Percentiles rank a stretch among this genome's conserved stretches.
These are phyloP conservation scores for Przewalskia tangutica DNA, from an alignment of 257 asterid species.

Conservation along the genomic window DNA sequence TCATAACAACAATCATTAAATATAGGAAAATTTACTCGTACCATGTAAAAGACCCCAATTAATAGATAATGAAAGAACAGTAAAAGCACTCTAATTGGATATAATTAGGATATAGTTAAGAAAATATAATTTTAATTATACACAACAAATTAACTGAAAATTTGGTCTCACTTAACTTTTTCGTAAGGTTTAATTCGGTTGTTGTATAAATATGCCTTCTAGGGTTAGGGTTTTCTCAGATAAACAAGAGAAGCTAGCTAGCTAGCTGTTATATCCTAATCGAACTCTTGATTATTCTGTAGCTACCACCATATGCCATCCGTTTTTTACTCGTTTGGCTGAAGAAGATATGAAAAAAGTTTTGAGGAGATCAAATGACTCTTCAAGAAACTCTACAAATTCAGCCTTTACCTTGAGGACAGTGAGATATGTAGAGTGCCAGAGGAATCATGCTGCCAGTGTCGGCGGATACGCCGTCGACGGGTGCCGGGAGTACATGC, in stretches of 20 bases:
- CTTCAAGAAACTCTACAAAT: slow-evolving; percentile 15
- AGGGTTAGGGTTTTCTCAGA: slow-evolving; percentile 52
- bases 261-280: not conserved
- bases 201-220: slow-evolving; percentile 41
- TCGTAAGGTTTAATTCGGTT: not conserved
- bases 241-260: slow-evolving; percentile 8
- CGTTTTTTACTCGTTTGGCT: not conserved
- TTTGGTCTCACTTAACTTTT: not conserved
- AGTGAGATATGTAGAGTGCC: slow-evolving; percentile 70
- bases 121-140: not conserved
- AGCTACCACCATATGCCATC: not conserved
- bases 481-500: slow-evolving; percentile 91
- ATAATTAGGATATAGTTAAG: not conserved
- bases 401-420: slow-evolving; percentile 24
- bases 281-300: not conserved
- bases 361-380: slow-evolving; percentile 20
- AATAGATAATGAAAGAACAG: not conserved
- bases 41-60: not conserved
- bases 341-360: slow-evolving; percentile 38
- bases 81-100: not conserved
- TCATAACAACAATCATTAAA: slow-evolving; percentile 33
- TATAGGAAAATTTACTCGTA: not conserved
- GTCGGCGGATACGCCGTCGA: slow-evolving; percentile 88
- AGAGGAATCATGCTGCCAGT: slow-evolving; percentile 80
- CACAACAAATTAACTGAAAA: not conserved